Evolutionary conservation across 306 rosid genomes (phyloP), one percentile per base, ranked within the genome.

Genomic region (Glycine tomentella): DNA sequence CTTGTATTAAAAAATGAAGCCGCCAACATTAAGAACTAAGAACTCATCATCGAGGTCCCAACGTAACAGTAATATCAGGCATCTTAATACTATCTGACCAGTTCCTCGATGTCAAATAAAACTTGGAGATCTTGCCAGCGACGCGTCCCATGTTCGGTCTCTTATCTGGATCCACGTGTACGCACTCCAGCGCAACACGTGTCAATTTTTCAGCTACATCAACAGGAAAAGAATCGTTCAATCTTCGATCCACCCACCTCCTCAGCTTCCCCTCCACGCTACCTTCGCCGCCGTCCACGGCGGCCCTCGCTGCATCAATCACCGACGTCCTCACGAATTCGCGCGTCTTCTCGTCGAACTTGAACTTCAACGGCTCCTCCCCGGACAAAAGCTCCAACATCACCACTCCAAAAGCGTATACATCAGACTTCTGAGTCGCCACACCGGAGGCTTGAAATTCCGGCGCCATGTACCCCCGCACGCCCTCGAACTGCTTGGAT

Each of bases 381-480:
- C 97, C 95, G 3, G 94, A 85, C 36, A 95, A 1, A 0, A 95
- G 92, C 87, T 95, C 99, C 80, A 92, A 58, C 8, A 95, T 63
- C 82, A 95, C 95, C 31, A 95, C 92, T 2, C 97, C 99, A 59
- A 95, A 92, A 1, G 97, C 95, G 72, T 90, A 95, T 49, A 92
- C 92, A 67, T 95, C 97, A 13, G 88, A 74, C 58, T 84, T 85
- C 82, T 84, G 91, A 5, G 97, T 89, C 75, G 87, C 88, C 0
- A 70, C 79, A 14, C 99, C 97, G 79, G 81, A 81, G 15, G 87
- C 36, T 17, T 87, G 91, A 75, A 75, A 92, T 78, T 95, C 99
- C 82, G 99, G 97, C 38, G 97, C 81, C 99, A 95, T 91, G 90
- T 95, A 95, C 0, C 97, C 99, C 53, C 84, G 82, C 0, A 86